phyloP scores from a whole-genome alignment of 2,329 filamentous ascomycete genomes.

The Amauroascus niger region DNA sequence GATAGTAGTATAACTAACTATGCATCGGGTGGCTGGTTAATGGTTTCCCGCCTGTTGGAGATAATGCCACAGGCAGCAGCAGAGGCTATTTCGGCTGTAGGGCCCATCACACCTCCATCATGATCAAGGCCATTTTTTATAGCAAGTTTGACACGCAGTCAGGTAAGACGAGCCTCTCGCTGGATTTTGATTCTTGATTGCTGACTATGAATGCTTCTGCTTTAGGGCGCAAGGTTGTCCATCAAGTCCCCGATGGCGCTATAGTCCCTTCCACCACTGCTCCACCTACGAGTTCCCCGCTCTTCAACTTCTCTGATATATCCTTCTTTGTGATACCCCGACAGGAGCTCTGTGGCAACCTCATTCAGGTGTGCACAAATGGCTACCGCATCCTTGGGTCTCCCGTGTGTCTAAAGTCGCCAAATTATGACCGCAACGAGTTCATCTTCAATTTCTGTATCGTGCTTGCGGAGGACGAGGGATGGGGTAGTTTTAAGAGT shows the following conservation, averaged over 20 bases:
- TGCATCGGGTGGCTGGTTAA: too few species aligned
- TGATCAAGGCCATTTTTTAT: constrained; percentile 58
- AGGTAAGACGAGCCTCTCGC: constrained; percentile 28
- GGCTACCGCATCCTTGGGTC: constrained; percentile 77
- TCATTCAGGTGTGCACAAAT: constrained; percentile 60
- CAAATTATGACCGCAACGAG: constrained; percentile 79
- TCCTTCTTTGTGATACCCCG: constrained; percentile 90
- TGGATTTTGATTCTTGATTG: background rate
- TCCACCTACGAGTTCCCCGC: constrained; percentile 46
- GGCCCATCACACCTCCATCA: constrained; percentile 22
- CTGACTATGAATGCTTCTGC: background rate
- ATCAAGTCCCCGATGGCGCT: constrained; percentile 54
- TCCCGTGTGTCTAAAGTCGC: constrained; percentile 75
- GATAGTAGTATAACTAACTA: too few species aligned
- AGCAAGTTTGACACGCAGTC: constrained; percentile 55
- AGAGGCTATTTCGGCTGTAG: too few species aligned
- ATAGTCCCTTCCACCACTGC: constrained; percentile 42
- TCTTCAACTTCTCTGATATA: constrained; percentile 78
- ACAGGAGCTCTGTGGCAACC: constrained; percentile 88
- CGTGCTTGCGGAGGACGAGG: constrained; percentile 59
- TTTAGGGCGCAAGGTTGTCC: constrained; percentile 52
- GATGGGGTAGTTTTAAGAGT: constrained; percentile 70
- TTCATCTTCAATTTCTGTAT: constrained; percentile 98
- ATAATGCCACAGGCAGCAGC: too few species aligned
- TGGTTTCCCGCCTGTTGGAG: too few species aligned